Evolutionary conservation across 495 filamentous ascomycete genomes (phyloP), one percentile per base, ranked within the genome.

Genomic region (Podospora bellae-mahoneyi): DNA sequence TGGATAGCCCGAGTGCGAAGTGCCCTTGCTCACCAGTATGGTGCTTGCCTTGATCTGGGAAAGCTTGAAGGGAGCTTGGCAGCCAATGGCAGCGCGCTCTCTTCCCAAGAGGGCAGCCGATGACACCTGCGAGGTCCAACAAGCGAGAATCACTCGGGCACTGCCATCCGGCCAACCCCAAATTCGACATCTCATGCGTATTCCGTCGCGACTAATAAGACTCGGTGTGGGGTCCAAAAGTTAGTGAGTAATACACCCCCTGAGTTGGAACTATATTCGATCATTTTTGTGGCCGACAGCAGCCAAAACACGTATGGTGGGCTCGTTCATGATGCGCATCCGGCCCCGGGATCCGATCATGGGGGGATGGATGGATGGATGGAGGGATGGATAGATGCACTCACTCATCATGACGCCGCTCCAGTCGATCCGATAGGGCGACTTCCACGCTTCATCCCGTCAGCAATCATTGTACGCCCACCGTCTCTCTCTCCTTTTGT

Each of bases 1-100:
- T 23, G 23, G 23, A 23, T 23, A 1, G 6, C 6, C 6, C 55
- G 23, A 58, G 55, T 58, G 55, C 55, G n/a, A 58, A 58, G 55
- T n/a, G 55, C 5, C 55, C 55, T 26, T n/a, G 16, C 18, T 58
- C 55, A 4, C 39, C 7, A 48, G 18, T 23, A 23, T 23, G 23
- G 23, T 1, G 18, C 23, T 58, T 58, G 23, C 23, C 55, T 57
- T 16, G 54, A 57, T 10, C 18, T 26, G 1, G 55, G 55, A 58
- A 58, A 58, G 55, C 55, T 58, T 58, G 55, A 26, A n/a, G 55
- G 55, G 55, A 19, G 55, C 55, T 58, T 58, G 23, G n/a, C n/a
- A 19, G n/a, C 55, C 55, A 58, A 58, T 58, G 6, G 23, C 9
- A 58, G 6, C 55, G 3, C n/a, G 23, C 55, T 20, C 23, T 26